Evolutionary conservation across 768 basidiomycete genomes (phyloP).

Genomic region (Antrodiella citrinella): DNA sequence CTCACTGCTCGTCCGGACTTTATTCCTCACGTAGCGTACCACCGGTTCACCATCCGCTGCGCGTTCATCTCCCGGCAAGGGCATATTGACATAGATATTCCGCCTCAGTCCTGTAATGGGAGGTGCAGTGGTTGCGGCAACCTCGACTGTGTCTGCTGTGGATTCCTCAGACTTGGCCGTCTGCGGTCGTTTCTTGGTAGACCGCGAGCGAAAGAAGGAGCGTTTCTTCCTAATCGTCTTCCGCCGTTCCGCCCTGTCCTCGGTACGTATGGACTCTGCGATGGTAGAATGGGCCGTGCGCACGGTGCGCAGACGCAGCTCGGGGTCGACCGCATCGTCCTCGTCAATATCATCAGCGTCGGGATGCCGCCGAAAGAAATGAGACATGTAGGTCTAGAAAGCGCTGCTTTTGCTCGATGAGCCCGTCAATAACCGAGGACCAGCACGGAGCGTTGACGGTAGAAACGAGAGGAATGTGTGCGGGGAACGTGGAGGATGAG

Average conservation of each 20-base stretch:
- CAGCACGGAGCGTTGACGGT: constrained; percentile 20
- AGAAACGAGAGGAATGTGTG: constrained; percentile 5
- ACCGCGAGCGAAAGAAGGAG: constrained; percentile 45
- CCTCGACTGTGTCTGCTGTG: constrained; percentile 20
- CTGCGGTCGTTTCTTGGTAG: constrained; percentile 32
- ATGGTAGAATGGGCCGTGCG: constrained; percentile 88
- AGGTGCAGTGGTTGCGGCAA: constrained; percentile 19
- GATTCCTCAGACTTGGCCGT: constrained; percentile 10
- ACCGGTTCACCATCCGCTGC: constrained; percentile 70
- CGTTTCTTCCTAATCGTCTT: constrained; percentile 41
- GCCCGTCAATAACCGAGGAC: constrained; percentile 19
- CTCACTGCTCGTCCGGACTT: constrained; percentile 90
- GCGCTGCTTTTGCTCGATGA: constrained; percentile 14
- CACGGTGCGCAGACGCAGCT: constrained; percentile 84
- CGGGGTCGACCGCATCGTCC: constrained; percentile 70
- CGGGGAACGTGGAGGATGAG: not conserved
- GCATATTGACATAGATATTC: constrained; percentile 76
- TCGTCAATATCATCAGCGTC: constrained; percentile 25
- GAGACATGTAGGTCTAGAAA: constrained; percentile 23
- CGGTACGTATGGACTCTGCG: constrained; percentile 77
- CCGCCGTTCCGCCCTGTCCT: constrained; percentile 57
- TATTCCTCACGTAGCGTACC: constrained; percentile 80
- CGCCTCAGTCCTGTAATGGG: constrained; percentile 47
- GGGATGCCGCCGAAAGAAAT: constrained; percentile 29
- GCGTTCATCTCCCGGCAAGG: constrained; percentile 55